Base-by-base conservation (phyloP, 371 early-diverging fungal genomes). In the Mortierella sp. region DNA sequence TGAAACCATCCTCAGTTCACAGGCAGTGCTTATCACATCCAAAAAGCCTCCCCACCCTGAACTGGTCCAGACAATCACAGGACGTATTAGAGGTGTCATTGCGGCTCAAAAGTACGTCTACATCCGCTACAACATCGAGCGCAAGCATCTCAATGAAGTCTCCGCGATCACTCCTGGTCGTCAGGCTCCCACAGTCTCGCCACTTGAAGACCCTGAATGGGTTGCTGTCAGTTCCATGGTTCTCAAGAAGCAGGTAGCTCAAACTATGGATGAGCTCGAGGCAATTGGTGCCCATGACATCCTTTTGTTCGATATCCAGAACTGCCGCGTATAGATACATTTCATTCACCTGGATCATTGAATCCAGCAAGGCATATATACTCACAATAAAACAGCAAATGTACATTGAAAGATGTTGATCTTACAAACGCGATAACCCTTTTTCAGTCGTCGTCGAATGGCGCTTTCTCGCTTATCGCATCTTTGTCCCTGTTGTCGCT, bases 281-380 rank as follows among this genome's bases (percentile, higher is more conserved):
- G 90, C 86, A n/a, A 81, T 91, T 56, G 97, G 97, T n/a, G 98
- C 97, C 3, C 86, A 86, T 7, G 98, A 98, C 76, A 95, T 98
- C 46, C 79, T 98, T 60, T 88, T 97, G 25, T 87, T 93, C 70
- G 80, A 85, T 31, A 92, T 95, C 54, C 84, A 82, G 58, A 94
- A 92, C 73, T 92, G 94, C 65, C 84, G 95, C 13, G 92, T 90
- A 31, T 91, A 84, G 74, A 76, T n/a, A n/a, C n/a, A n/a, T n/a
- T n/a, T n/a, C n/a, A n/a, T n/a, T n/a, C n/a, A n/a, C n/a, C n/a
- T n/a, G n/a, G n/a, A n/a, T n/a, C n/a, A n/a, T n/a, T n/a, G n/a
- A n/a, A n/a, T n/a, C n/a, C n/a, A n/a, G n/a, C n/a, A n/a, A n/a
- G n/a, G n/a, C n/a, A n/a, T n/a, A 45, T 16, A 45, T n/a, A 12